These are phyloP conservation scores for Mallotus nudiflorus DNA, from an alignment of 345 rosid species.

Conservation along the genomic window DNA sequence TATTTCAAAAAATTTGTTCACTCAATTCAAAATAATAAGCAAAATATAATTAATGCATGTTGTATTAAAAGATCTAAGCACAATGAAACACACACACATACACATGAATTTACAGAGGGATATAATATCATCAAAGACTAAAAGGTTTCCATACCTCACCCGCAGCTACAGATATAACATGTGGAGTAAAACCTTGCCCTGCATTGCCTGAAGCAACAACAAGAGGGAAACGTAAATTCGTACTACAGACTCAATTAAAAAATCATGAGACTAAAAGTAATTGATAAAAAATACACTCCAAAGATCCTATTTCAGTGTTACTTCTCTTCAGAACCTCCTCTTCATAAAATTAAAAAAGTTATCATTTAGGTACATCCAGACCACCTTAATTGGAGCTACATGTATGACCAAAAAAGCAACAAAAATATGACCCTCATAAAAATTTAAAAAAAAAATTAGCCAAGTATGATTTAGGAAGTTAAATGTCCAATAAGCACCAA, in stretches of 20 bases:
- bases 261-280: not conserved
- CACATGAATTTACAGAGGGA: not conserved
- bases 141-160: constrained; percentile 67
- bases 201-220: constrained; percentile 54
- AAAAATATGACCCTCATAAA: too few relatives aligned
- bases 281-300: not conserved
- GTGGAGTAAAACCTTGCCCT: constrained; percentile 78
- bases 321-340: constrained; percentile 7
- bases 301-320: too few relatives aligned
- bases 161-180: constrained; percentile 64
- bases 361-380: not conserved
- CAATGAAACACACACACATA: not conserved
- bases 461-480: too few relatives aligned
- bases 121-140: not conserved
- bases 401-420: too few relatives aligned
- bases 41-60: not conserved
- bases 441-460: too few relatives aligned
- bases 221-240: constrained; percentile 7
- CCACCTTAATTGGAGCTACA: too few relatives aligned
- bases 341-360: not conserved
- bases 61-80: not conserved
- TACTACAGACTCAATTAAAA: not conserved
- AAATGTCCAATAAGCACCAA: too few relatives aligned
- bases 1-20: constrained; percentile 4
- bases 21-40: not conserved